Evolutionary conservation across 2,329 filamentous ascomycete genomes (phyloP).

Genomic region (Cladosporium oxysporum): DNA sequence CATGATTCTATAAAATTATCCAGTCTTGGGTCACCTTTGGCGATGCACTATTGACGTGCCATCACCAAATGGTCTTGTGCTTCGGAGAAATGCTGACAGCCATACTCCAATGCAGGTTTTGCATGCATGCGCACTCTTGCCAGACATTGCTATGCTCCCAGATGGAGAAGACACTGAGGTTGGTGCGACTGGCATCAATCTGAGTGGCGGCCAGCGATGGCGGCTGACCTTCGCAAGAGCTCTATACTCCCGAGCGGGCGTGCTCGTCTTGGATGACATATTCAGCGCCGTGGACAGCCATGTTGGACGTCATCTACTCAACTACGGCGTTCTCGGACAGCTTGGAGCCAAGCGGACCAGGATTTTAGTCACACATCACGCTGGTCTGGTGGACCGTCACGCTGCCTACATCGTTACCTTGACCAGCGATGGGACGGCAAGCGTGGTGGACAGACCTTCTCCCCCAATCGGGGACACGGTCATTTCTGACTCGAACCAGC

Average conservation of each 20-base stretch:
- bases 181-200: neutral
- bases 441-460: neutral
- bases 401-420: neutral
- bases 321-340: neutral
- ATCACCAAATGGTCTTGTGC: neutral
- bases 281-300: neutral
- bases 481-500: neutral
- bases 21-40: neutral
- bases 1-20: neutral
- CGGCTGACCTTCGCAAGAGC: neutral
- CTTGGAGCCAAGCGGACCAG: neutral
- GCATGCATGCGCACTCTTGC: neutral
- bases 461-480: neutral
- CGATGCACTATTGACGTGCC: neutral
- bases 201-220: neutral
- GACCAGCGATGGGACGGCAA: neutral
- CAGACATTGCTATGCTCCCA: neutral
- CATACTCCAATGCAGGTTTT: neutral
- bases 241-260: neutral
- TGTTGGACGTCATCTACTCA: neutral
- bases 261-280: neutral
- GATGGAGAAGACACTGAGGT: neutral
- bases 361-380: neutral
- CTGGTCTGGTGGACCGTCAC: neutral
- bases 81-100: neutral